phyloP scores from a whole-genome alignment of 176 grass and related monocot species.

The Thalia dealbata region DNA sequence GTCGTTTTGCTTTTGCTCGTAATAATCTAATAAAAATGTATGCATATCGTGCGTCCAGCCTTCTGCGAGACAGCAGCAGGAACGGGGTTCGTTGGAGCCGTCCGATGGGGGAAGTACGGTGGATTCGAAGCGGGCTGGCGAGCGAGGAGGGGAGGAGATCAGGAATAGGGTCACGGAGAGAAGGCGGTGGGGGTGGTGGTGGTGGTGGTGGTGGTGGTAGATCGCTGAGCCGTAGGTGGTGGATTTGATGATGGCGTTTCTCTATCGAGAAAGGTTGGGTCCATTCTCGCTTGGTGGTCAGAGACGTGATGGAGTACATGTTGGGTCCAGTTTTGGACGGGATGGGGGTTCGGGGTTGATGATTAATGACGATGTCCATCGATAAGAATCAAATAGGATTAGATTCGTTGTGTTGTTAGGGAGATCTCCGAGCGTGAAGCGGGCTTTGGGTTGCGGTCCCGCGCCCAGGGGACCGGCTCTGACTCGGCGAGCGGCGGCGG shows the following conservation, averaged over 20 bases:
- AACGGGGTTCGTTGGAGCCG: background rate
- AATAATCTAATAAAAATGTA: too few relatives aligned
- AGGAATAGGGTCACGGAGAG: background rate
- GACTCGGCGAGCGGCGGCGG: background rate
- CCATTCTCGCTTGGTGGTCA: background rate
- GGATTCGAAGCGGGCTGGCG: background rate
- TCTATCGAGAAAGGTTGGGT: background rate
- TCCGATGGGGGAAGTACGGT: background rate
- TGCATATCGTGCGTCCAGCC: too few relatives aligned
- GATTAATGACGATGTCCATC: background rate
- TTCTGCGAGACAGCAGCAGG: background rate
- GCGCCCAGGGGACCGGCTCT: background rate
- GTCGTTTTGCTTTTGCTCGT: too few relatives aligned
- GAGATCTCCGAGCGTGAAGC: background rate
- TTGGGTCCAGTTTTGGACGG: background rate
- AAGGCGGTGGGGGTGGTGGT: background rate
- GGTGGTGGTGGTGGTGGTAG: background rate
- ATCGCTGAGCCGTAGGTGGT: background rate
- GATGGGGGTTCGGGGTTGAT: too few relatives aligned
- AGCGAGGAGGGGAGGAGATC: background rate
- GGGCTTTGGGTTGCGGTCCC: background rate
- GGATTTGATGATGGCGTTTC: conserved; percentile 1
- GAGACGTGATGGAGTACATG: background rate
- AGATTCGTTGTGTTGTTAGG: background rate
- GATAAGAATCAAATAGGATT: background rate